Evolutionary conservation across 2,329 filamentous ascomycete species (phyloP).

Genomic region (Macrophomina tecta): DNA sequence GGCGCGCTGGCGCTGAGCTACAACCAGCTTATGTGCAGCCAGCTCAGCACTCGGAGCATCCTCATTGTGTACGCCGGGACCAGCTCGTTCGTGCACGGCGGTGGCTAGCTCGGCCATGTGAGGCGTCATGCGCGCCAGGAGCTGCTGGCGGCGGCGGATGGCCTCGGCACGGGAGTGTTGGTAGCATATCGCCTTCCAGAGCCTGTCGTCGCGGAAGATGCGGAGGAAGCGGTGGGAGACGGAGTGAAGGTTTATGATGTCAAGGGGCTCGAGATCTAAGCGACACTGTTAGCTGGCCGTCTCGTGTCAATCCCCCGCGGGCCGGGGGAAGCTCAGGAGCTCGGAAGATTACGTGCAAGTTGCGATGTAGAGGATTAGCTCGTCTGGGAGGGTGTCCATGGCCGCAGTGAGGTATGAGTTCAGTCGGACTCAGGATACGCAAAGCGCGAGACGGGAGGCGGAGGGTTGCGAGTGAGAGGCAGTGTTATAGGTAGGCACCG

Average conservation of each 20-base stretch:
- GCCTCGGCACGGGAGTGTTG: slow-evolving; percentile 70
- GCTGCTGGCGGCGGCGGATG: slow-evolving; percentile 60
- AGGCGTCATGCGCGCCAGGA: slow-evolving; percentile 46
- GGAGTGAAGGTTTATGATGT: slow-evolving; percentile 72
- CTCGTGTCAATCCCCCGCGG: neutral
- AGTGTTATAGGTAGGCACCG: slow-evolving; percentile 2
- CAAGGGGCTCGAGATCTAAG: slow-evolving; percentile 66
- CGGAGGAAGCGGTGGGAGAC: slow-evolving; percentile 70
- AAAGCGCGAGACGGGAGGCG: neutral
- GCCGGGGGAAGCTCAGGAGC: slow-evolving; percentile 9
- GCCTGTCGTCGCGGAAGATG: slow-evolving; percentile 73
- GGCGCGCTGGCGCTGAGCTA: slow-evolving; percentile 50
- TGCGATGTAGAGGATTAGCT: slow-evolving; percentile 52
- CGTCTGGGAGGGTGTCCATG: slow-evolving; percentile 39
- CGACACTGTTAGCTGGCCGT: slow-evolving; percentile 29
- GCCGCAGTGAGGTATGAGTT: neutral
- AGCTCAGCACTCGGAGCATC: slow-evolving; percentile 40
- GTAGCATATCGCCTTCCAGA: slow-evolving; percentile 81
- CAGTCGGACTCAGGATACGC: neutral
- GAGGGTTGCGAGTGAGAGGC: neutral
- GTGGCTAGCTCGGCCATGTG: slow-evolving; percentile 51
- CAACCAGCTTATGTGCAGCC: slow-evolving; percentile 39
- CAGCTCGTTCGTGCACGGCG: slow-evolving; percentile 43
- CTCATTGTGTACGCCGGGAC: slow-evolving; percentile 36
- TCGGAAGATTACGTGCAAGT: slow-evolving; percentile 42